phyloP scores from a whole-genome alignment of 495 filamentous ascomycete genomes.

The Jackrogersella minutella region DNA sequence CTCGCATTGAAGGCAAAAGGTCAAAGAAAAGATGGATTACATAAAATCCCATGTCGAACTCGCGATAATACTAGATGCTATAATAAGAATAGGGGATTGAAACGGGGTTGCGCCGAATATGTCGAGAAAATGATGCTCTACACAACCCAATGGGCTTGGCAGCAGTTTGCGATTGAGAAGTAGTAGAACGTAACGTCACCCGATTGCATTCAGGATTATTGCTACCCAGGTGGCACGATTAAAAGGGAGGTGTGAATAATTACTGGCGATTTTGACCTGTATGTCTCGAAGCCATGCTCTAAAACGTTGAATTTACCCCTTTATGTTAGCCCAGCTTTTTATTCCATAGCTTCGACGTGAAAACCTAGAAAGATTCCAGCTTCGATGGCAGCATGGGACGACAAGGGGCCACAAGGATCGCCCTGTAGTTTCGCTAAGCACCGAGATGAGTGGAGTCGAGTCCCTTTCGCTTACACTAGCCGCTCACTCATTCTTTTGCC shows the following conservation, averaged over 20 bases:
- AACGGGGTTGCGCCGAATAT: background rate
- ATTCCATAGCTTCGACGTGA: constrained; percentile 5
- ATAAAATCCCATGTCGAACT: background rate
- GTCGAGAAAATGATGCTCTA: background rate
- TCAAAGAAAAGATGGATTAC: background rate
- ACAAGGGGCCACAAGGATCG: constrained; percentile 6
- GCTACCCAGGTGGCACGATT: background rate
- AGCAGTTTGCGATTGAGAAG: background rate
- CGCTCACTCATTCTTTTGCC: constrained; percentile 14
- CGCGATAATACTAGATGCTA: too few species aligned
- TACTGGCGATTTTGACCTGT: background rate
- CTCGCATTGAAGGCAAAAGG: background rate
- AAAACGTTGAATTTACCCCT: constrained; percentile 26
- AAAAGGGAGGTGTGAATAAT: background rate
- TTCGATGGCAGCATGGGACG: background rate
- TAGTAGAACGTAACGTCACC: background rate
- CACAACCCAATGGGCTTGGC: background rate
- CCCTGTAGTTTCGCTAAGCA: constrained; percentile 36
- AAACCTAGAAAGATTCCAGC: constrained; percentile 9
- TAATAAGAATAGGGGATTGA: background rate
- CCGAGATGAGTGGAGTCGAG: constrained; percentile 14
- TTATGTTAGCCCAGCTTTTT: constrained; percentile 15
- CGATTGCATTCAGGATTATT: background rate
- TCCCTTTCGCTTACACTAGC: constrained; percentile 23
- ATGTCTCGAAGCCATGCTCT: constrained; percentile 24